Percentiles rank a stretch among this genome's conserved stretches.
Conservation (phyloP, 768 basidiomycete genomes). For the Boletus subcaerulescens region DNA sequence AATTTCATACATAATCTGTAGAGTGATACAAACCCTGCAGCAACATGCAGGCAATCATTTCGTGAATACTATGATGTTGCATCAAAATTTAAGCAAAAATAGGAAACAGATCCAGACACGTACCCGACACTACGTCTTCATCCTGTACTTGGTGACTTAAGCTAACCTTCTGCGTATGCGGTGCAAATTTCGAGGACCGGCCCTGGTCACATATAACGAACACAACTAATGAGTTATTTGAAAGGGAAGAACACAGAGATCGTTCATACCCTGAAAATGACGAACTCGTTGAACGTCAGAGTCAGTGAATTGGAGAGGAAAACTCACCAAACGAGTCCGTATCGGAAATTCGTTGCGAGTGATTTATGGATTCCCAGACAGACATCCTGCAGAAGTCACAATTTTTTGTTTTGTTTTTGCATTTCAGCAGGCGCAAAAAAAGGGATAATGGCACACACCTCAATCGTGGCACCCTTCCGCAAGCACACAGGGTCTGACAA, state of each 20-base stretch:
- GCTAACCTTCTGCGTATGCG: slow-evolving; percentile 93
- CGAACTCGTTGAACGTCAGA: slow-evolving; percentile 1
- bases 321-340: slow-evolving; percentile 87
- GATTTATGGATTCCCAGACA: slow-evolving; percentile 93
- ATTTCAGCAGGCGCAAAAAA: neutral
- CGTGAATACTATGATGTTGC: slow-evolving; percentile 27
- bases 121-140: slow-evolving; percentile 87
- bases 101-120: slow-evolving; percentile 29
- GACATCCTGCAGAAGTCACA: slow-evolving; percentile 52
- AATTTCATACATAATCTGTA: too few relatives aligned
- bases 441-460: slow-evolving; percentile 43
- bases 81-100: neutral
- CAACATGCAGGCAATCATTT: slow-evolving; percentile 16
- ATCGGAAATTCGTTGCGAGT: slow-evolving; percentile 87
- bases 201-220: slow-evolving; percentile 46
- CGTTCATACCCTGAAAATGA: slow-evolving; percentile 25
- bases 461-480: slow-evolving; percentile 89
- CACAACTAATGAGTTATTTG: neutral
- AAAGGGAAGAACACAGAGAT: neutral
- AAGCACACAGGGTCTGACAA: slow-evolving; percentile 87
- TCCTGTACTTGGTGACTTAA: slow-evolving; percentile 80
- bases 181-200: slow-evolving; percentile 90
- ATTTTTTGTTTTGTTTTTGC: too few relatives aligned
- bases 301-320: neutral
- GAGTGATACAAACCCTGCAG: too few relatives aligned